Percentiles rank a stretch among this genome's conserved stretches.
These are phyloP conservation scores for Pichia pseudocactophila DNA, from an alignment of 805 yeast species.

Conservation along the genomic window DNA sequence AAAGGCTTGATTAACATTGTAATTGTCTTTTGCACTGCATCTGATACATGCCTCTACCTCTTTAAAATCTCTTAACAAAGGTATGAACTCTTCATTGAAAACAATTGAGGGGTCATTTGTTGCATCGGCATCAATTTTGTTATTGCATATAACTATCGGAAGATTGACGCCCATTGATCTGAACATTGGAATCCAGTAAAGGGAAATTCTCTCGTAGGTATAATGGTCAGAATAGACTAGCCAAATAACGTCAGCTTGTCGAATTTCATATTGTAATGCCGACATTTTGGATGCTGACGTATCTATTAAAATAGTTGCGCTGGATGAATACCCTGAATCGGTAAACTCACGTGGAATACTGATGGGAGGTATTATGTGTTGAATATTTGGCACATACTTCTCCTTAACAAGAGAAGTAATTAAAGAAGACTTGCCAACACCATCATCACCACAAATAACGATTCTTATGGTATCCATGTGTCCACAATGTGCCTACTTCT, in stretches of 20 bases:
- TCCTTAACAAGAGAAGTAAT: slow-evolving; percentile 78
- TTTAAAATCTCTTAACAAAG: slow-evolving; percentile 80
- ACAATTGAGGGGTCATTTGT: slow-evolving; percentile 32
- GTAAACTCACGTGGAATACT: slow-evolving; percentile 70
- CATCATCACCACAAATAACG: slow-evolving; percentile 91
- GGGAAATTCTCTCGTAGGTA: slow-evolving; percentile 83
- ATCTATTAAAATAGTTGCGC: slow-evolving; percentile 68
- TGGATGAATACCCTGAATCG: slow-evolving; percentile 48
- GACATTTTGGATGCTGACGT: slow-evolving; percentile 62
- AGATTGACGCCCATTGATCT: slow-evolving; percentile 89
- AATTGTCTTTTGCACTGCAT: slow-evolving; percentile 75
- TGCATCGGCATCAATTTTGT: slow-evolving; percentile 32
- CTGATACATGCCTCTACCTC: slow-evolving; percentile 90
- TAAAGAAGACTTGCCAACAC: slow-evolving; percentile 77
- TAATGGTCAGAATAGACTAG: slow-evolving; percentile 91
- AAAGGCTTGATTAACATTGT: slow-evolving; percentile 84
- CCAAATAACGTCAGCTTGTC: slow-evolving; percentile 87
- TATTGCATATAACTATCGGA: slow-evolving; percentile 87
- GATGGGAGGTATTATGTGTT: slow-evolving; percentile 73
- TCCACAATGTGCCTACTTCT: neutral
- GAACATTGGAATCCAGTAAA: slow-evolving; percentile 92
- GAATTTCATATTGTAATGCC: slow-evolving; percentile 58
- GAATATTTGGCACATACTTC: slow-evolving; percentile 66
- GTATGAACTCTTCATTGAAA: slow-evolving; percentile 73
- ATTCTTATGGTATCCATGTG: slow-evolving; percentile 53